Evolutionary conservation across 2,329 filamentous ascomycete genomes (phyloP).

Genomic region (Ilyonectria mors-panacis): DNA sequence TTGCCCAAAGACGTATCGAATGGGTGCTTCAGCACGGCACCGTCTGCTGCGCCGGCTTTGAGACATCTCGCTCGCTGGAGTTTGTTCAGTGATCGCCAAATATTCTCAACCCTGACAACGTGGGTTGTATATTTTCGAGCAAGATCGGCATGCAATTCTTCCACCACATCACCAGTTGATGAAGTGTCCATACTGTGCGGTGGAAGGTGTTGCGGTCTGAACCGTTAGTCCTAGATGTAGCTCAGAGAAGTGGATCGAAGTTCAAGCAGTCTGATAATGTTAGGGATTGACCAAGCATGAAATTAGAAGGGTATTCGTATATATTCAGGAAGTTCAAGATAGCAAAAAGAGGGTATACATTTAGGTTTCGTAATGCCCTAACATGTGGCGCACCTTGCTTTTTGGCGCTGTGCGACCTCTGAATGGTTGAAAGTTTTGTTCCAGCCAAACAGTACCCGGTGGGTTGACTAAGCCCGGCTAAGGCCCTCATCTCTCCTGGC

Average conservation of each 20-base stretch:
- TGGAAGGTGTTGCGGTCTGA: background rate
- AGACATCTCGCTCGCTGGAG: constrained; percentile 53
- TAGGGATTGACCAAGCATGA: too few relatives aligned
- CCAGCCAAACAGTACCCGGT: too few relatives aligned
- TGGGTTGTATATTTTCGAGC: constrained; percentile 56
- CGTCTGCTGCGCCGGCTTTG: constrained; percentile 51
- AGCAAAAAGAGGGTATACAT: background rate
- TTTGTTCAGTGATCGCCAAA: constrained; percentile 58
- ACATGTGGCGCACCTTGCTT: too few relatives aligned
- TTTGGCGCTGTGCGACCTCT: too few relatives aligned
- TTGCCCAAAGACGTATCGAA: constrained; percentile 54
- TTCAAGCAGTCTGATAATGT: background rate
- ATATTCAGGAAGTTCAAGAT: background rate
- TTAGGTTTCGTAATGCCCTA: too few relatives aligned
- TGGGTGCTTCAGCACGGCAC: constrained; percentile 53
- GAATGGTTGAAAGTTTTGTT: too few relatives aligned
- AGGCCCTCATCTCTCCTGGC: too few relatives aligned
- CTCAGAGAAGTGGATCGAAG: background rate
- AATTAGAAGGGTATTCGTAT: too few relatives aligned
- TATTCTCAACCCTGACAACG: constrained; percentile 50
- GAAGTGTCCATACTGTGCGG: background rate
- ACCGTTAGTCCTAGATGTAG: background rate
- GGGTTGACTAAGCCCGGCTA: too few relatives aligned
- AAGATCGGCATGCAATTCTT: constrained; percentile 56
- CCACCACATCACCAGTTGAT: background rate